Conservation (phyloP, 441 rosid species). For the Dalechampia spathulata region DNA sequence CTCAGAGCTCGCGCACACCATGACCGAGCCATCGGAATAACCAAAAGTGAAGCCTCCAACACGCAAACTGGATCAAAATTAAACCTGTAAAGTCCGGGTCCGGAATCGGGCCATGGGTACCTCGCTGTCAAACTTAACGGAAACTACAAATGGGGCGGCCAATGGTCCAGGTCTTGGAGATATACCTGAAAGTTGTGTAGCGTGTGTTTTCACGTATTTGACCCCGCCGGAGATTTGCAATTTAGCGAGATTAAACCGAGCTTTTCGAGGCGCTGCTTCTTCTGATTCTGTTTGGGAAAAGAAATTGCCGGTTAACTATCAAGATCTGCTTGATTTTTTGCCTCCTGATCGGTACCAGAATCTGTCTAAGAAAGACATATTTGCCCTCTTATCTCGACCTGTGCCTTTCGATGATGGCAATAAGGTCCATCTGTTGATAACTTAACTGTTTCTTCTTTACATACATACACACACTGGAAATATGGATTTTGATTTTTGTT, state of each 20-base stretch:
- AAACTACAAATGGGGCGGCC: constrained; percentile 34
- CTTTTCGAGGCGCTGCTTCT: constrained; percentile 65
- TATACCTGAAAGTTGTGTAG: constrained; percentile 79
- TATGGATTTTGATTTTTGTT: constrained; percentile 14
- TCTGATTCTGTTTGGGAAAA: constrained; percentile 83
- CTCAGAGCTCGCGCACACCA: no score
- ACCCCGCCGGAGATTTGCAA: constrained; percentile 75
- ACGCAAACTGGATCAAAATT: no score
- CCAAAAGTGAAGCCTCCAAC: no score
- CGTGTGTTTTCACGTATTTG: constrained; percentile 49
- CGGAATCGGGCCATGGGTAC: constrained; percentile 45
- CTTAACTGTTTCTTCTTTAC: neutral
- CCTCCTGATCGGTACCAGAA: constrained; percentile 39
- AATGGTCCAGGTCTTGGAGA: constrained; percentile 60
- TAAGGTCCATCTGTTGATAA: constrained; percentile 34
- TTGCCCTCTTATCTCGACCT: constrained; percentile 53
- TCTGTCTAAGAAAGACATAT: constrained; percentile 53
- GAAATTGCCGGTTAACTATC: constrained; percentile 59
- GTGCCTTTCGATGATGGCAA: constrained; percentile 55
- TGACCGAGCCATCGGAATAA: no score
- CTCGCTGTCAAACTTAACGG: constrained; percentile 61
- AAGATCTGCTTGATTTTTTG: constrained; percentile 32
- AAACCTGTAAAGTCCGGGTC: no score
- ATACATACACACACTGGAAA: neutral
- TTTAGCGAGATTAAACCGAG: constrained; percentile 51